Evolutionary conservation across 192 early-diverging fungal genomes (phyloP), one percentile per base, ranked within the genome.

Genomic region (Spizellomyces punctatus): DNA sequence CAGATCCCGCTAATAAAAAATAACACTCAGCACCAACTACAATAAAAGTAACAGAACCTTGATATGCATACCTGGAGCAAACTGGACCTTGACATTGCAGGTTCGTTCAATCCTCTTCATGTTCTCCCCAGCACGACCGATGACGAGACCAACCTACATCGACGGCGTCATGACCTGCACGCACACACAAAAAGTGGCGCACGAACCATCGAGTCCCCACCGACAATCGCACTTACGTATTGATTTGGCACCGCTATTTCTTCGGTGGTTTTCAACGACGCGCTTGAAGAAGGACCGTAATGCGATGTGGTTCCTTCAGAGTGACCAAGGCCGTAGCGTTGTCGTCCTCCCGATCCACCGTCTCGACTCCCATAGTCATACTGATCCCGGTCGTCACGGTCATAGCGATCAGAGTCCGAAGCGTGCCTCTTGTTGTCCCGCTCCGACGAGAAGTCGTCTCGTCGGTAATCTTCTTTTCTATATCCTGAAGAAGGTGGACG

Each of bases 111-210:
- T 90, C 49, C 84, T 75, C 74, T 91, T 89, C 68, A 95, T 72
- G 79, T 90, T 92, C 54, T 90, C 91, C 6, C 94, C 94, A 27
- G 81, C 82, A 17, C 88, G 81, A 9, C 94, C 94, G 76, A 95
- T 95, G 43, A 95, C 84, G 50, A 93, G 71, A 5, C 94, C 94
- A 9, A 93, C 90, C 62, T 86, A 45, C 76, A 54, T 17, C 17
- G 52, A 54, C 50, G 10, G 50, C 19, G 66, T 54, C 66, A 48
- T 67, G 66, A 36, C 50, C 66, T 64, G 44, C 63, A 80, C 64
- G 85, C 77, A 5, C 88, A 86, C 7, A 93, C 86, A 21, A 60
- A 78, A 54, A 90, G 84, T 72, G 10, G 73, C 79, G 55, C n/a
- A n/a, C 73, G 77, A 44, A 63, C 71, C 47, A 79, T 75, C 60